These are phyloP conservation scores for Lasiosphaeria hispida DNA, from an alignment of 495 filamentous ascomycete genomes.

Conservation along the genomic window DNA sequence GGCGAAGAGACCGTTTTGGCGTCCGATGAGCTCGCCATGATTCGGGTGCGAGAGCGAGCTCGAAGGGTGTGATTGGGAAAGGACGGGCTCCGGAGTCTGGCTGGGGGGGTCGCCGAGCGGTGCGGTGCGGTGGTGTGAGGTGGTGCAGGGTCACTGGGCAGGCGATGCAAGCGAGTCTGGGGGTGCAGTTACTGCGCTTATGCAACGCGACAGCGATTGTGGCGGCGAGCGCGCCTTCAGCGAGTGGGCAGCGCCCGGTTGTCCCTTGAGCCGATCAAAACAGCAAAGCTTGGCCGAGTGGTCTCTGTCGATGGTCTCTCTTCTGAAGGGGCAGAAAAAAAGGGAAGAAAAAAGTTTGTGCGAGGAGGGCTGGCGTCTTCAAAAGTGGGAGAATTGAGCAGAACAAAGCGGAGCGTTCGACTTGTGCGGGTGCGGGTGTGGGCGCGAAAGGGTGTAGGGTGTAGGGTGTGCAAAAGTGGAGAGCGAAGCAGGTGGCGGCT, in stretches of 20 bases:
- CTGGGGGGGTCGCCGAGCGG: conserved; percentile 12
- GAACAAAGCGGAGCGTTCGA: conserved; percentile 1
- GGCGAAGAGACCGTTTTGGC: conserved; percentile 38
- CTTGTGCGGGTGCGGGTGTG: not conserved
- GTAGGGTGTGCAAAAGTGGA: not conserved
- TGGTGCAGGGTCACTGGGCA: conserved; percentile 17
- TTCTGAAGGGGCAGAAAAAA: not conserved
- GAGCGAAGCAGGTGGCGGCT: not conserved
- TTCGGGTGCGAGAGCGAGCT: conserved; percentile 2
- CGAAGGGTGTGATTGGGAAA: conserved; percentile 2
- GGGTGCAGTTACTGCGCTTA: conserved; percentile 31
- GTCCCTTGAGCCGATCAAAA: conserved; percentile 28
- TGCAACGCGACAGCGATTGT: conserved; percentile 33
- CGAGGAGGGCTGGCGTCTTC: not conserved
- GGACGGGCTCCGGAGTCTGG: not conserved
- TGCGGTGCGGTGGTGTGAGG: conserved; percentile 3
- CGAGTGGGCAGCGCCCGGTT: conserved; percentile 29
- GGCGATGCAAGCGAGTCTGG: conserved; percentile 22
- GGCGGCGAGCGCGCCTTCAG: conserved; percentile 33
- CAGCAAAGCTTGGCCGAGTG: conserved; percentile 18
- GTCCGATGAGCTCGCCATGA: conserved; percentile 26
- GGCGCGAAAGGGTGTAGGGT: not conserved
- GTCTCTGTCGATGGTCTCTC: conserved; percentile 1
- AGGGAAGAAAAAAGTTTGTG: not conserved
- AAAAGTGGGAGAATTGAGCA: not conserved